phyloP scores from a whole-genome alignment of 129 eudicot genomes.

The Pittosporum tobira region DNA sequence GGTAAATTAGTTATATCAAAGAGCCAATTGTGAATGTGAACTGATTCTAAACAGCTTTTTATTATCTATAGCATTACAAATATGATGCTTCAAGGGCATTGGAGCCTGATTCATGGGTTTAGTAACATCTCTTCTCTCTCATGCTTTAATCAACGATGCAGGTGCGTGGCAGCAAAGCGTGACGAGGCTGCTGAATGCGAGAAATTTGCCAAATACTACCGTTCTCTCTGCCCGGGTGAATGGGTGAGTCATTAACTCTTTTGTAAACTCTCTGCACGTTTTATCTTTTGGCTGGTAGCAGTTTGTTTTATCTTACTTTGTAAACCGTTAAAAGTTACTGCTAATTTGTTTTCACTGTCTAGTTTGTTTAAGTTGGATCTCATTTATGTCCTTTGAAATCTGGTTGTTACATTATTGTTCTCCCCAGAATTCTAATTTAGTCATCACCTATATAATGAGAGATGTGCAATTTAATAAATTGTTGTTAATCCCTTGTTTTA shows the following conservation, averaged over 20 bases:
- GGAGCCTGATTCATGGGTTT: not conserved
- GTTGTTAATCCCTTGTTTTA: not conserved
- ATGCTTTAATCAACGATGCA: conserved; percentile 10
- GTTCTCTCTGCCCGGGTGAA: conserved; percentile 64
- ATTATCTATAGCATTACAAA: too few species aligned
- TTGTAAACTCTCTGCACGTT: too few species aligned
- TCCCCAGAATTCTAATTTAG: not conserved
- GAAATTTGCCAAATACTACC: conserved; percentile 55
- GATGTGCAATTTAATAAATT: not conserved
- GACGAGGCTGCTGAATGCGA: conserved; percentile 42
- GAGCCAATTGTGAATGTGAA: too few species aligned
- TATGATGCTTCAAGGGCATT: not conserved
- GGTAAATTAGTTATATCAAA: too few species aligned
- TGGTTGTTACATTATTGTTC: not conserved
- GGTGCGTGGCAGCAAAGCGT: conserved; percentile 51
- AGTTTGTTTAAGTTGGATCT: too few species aligned
- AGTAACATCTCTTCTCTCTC: not conserved
- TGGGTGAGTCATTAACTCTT: conserved; percentile 32
- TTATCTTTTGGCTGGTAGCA: not conserved
- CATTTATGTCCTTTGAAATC: not conserved
- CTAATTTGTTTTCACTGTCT: not conserved
- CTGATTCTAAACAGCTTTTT: too few species aligned
- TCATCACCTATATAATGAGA: not conserved
- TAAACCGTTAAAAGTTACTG: not conserved
- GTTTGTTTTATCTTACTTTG: not conserved